A percentile compares a stretch with the other conserved stretches of the same genome.
These are phyloP conservation scores for Arxiozyma slooffiae DNA, from an alignment of 1,139 yeast genomes.

Conservation along the genomic window DNA sequence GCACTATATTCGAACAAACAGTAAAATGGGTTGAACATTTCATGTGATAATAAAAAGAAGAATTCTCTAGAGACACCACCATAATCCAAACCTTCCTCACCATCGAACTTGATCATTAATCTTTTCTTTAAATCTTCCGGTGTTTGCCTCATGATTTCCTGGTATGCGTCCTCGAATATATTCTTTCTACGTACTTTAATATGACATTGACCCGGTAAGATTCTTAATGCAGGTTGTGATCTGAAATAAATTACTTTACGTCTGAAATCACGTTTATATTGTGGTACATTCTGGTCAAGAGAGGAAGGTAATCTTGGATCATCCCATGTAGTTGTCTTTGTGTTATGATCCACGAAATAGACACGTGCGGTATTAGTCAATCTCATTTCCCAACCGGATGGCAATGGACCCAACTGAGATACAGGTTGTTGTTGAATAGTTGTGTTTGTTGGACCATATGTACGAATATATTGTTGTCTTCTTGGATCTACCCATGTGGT, in stretches of 20 bases:
- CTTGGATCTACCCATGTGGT: slow-evolving; percentile 99
- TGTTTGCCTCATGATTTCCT: slow-evolving; percentile 96
- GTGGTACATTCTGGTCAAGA: slow-evolving; percentile 95
- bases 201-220: slow-evolving; percentile 96
- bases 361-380: slow-evolving; percentile 96
- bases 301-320: slow-evolving; percentile 98
- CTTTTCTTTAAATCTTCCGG: slow-evolving; percentile 97
- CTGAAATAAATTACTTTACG: slow-evolving; percentile 94
- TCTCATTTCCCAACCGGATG: slow-evolving; percentile 99
- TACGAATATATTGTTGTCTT: slow-evolving; percentile 94
- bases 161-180: slow-evolving; percentile 93
- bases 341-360: slow-evolving; percentile 95
- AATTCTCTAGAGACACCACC: slow-evolving; percentile 99
- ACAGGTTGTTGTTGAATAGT: slow-evolving; percentile 97
- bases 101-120: slow-evolving; percentile 94
- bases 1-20: slow-evolving; percentile 95
- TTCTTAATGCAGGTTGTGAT: slow-evolving; percentile 95
- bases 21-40: slow-evolving; percentile 97
- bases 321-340: slow-evolving; percentile 99
- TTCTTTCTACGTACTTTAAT: slow-evolving; percentile 95
- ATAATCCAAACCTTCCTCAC: slow-evolving; percentile 97
- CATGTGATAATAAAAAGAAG: slow-evolving; percentile 90
- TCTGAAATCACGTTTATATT: slow-evolving; percentile 96
- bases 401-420: slow-evolving; percentile 95
- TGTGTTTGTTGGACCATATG: slow-evolving; percentile 68